Conservation (phyloP, 768 basidiomycete species). For the Tubosaeta brunneosetosa region DNA sequence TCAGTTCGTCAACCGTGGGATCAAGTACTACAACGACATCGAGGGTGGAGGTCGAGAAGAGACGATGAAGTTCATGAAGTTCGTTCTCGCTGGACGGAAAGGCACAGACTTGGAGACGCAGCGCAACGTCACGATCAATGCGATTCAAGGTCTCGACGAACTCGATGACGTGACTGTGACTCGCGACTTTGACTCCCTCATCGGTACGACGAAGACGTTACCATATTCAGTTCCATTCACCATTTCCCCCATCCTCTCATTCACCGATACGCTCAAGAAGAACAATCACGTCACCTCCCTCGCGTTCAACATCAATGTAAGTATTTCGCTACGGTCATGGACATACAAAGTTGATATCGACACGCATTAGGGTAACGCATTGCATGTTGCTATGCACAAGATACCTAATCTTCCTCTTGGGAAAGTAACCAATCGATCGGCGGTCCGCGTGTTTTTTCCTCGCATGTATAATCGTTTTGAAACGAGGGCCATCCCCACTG, state of each 20-base stretch:
- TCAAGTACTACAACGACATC: neutral
- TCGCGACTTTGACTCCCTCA: neutral
- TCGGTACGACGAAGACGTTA: neutral
- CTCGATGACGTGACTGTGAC: neutral
- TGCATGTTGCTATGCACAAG: neutral
- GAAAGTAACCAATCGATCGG: neutral
- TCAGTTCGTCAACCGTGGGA: neutral
- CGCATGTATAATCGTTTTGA: neutral
- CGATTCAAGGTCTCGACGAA: neutral
- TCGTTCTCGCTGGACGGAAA: neutral
- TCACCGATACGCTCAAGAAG: neutral
- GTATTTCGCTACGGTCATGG: neutral
- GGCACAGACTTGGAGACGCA: neutral
- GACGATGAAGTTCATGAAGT: neutral
- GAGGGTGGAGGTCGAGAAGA: neutral
- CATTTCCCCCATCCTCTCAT: neutral
- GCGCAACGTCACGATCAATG: neutral
- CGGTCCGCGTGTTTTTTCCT: conserved; percentile 3
- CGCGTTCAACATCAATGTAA: neutral
- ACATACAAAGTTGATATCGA: too few relatives aligned
- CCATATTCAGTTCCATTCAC: neutral
- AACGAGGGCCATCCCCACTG: neutral
- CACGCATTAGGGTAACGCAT: neutral
- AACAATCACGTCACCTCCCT: neutral
- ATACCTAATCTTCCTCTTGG: conserved; percentile 7